These are phyloP conservation scores for Poterioochromonas sp. DNA, from an alignment of 352 stramenopile genomes.

Conservation along the genomic window DNA sequence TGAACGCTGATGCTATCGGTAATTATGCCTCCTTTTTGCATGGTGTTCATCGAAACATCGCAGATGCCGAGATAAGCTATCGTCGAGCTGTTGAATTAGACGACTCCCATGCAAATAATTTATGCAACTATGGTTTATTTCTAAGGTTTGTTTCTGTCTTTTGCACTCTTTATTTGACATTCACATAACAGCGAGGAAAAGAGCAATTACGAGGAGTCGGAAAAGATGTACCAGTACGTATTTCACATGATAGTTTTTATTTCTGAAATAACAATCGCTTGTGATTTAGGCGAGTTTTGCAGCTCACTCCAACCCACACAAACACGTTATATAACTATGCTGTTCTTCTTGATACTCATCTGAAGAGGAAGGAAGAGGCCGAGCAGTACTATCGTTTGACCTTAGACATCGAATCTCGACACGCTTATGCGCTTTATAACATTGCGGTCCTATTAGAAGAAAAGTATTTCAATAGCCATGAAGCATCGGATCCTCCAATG, in stretches of 20 bases:
- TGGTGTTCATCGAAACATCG: neutral
- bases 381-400: neutral
- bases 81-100: neutral
- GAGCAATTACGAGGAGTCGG: neutral
- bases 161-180: neutral
- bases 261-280: neutral
- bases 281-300: slow-evolving; percentile 1
- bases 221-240: slow-evolving; percentile 26
- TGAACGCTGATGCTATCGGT: slow-evolving; percentile 16
- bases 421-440: slow-evolving; percentile 34
- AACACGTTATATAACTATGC: slow-evolving; percentile 36
- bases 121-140: slow-evolving; percentile 35
- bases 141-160: neutral
- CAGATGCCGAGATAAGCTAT: slow-evolving; percentile 12
- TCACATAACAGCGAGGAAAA: slow-evolving; percentile 21
- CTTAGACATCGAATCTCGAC: slow-evolving; percentile 4
- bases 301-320: neutral
- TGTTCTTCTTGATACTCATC: slow-evolving; percentile 25
- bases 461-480: neutral
- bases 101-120: slow-evolving; percentile 21
- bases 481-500: neutral
- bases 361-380: slow-evolving; percentile 23
- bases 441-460: slow-evolving; percentile 30
- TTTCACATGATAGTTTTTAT: no score
- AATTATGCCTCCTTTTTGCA: slow-evolving; percentile 33